phyloP scores from a whole-genome alignment of 2,329 filamentous ascomycete species.

The Ophiostoma perfectum region DNA sequence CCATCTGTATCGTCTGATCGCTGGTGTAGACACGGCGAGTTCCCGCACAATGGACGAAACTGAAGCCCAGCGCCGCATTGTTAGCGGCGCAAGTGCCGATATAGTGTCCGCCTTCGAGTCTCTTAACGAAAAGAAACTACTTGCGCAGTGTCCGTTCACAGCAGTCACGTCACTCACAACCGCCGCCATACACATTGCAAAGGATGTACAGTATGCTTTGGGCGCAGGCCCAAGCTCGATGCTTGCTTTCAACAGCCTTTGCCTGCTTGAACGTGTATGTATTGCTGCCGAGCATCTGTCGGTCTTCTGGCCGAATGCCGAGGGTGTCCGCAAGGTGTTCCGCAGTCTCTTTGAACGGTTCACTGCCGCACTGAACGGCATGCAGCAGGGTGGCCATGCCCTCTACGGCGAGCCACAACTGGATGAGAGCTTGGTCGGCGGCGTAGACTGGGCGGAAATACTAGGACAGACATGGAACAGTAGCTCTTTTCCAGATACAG shows the following conservation, averaged over 20 bases:
- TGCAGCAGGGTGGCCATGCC: not conserved
- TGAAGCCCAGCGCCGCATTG: conserved; percentile 1
- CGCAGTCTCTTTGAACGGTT: conserved; percentile 21
- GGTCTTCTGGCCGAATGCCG: conserved; percentile 22
- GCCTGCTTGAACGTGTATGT: conserved; percentile 20
- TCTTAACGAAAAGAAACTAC: conserved; percentile 6
- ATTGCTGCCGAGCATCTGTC: conserved; percentile 15
- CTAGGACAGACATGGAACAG: conserved; percentile 18
- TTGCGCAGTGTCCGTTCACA: conserved; percentile 20
- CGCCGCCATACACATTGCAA: conserved; percentile 20
- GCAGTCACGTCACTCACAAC: conserved; percentile 18
- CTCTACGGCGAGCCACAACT: not conserved
- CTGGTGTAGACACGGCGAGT: not conserved
- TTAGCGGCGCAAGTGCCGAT: conserved; percentile 15
- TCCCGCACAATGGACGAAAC: not conserved
- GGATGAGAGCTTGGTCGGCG: conserved; percentile 1
- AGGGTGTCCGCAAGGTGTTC: conserved; percentile 21
- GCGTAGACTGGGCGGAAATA: conserved; percentile 21
- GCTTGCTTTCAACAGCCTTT: conserved; percentile 19
- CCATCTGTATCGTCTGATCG: conserved; percentile 17
- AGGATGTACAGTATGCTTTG: conserved; percentile 19
- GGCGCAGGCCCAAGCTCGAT: not conserved
- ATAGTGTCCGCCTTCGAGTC: conserved; percentile 20
- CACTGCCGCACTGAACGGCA: not conserved
- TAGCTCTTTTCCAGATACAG: not conserved